Evolutionary conservation across 352 stramenopile species (phyloP), one percentile per base, ranked within the genome.

Genomic region (Phytopythium litorale): DNA sequence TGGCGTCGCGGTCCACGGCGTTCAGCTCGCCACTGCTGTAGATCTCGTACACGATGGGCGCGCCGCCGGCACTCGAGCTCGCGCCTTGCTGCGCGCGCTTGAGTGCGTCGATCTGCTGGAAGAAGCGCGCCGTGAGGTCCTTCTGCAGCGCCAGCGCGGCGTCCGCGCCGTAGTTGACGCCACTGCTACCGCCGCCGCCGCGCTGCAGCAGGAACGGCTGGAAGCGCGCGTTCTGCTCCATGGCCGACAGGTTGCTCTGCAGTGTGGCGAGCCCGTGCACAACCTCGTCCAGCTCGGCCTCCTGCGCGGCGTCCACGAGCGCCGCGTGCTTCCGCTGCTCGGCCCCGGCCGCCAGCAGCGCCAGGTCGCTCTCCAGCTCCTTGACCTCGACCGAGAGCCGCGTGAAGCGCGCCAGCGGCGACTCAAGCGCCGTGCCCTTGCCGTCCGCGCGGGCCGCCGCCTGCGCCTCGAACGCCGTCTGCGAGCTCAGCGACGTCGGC

Each of bases 21-120:
- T 89, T 83, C 33, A 89, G 63, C 70, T 92, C 83, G 18, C 80
- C 80, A 45, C 84, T 90, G 67, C 78, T 90, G 75, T 81, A 92
- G 52, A 92, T 88, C 66, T 92, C 83, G 67, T 92, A 92, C 56
- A 90, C 76, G 55, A 92, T 87, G 4, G 76, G 71, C 6, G 79
- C 72, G 25, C 46, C 45, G 40, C 69, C 58, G 16, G 50, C 58
- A 11, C 38, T 56, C 4, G 53, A 50, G 35, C 56, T 35, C 32
- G 21, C 43, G 15, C 56, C 63, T 25, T 73, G 68, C 58, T 81
- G 70, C 60, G 84, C 66, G 4, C 66, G 55, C 68, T 84, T 87
- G 11, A 90, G 65, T 11, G 69, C 61, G 28, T 88, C 74, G 5
- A 92, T 84, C 51, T 90, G 76, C 63, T 84, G 52, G 59, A 92